Percentiles rank a stretch among this genome's conserved stretches.
These are phyloP conservation scores for Dactylorhiza incarnata DNA, from an alignment of 106 monocot genomes.

Conservation along the genomic window DNA sequence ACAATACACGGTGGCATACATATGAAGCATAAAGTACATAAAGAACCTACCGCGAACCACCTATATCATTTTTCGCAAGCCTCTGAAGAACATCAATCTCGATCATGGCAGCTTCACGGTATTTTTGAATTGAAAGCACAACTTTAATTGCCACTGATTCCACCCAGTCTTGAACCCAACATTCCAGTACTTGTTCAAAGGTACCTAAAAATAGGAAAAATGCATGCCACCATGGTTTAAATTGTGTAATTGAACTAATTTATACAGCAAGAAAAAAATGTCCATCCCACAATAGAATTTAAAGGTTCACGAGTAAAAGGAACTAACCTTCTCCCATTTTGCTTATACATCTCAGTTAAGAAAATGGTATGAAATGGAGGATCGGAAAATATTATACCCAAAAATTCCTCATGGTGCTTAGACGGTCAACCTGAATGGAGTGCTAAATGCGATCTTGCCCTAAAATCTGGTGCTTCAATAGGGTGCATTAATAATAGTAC, in stretches of 20 bases:
- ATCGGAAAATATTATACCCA: no score
- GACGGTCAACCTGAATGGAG: no score
- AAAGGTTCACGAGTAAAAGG: not conserved
- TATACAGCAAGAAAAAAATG: no score
- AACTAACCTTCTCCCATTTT: slow-evolving; percentile 99
- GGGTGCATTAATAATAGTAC: no score
- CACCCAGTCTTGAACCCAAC: slow-evolving; percentile 72
- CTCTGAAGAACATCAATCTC: slow-evolving; percentile 91
- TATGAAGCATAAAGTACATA: not conserved
- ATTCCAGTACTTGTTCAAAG: slow-evolving; percentile 95
- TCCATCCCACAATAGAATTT: not conserved
- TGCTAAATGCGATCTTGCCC: no score
- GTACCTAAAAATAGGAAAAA: no score
- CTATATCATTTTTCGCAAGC: slow-evolving; percentile 61
- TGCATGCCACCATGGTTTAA: no score
- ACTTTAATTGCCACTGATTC: slow-evolving; percentile 88
- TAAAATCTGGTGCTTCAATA: no score
- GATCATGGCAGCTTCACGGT: slow-evolving; percentile 93
- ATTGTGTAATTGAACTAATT: no score
- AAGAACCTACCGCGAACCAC: slow-evolving; percentile 51
- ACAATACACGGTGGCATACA: slow-evolving; percentile 1
- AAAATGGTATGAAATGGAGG: no score
- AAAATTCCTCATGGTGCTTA: no score
- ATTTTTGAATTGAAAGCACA: slow-evolving; percentile 81
- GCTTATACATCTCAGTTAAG: no score